phyloP scores from a whole-genome alignment of 768 basidiomycete species.

The Dioszegia hungarica region DNA sequence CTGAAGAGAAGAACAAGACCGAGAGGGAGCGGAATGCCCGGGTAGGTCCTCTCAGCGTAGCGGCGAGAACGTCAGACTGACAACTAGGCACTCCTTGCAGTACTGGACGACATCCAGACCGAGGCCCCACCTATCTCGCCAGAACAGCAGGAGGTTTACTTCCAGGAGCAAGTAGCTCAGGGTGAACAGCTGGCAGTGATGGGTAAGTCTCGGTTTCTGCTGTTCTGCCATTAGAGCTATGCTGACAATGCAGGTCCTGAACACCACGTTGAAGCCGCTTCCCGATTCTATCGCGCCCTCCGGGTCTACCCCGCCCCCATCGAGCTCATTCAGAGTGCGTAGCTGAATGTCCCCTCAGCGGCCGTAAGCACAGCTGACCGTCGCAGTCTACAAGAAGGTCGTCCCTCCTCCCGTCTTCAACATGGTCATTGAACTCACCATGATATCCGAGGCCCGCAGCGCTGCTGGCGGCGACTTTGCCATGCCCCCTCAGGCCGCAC shows the following conservation, averaged over 20 bases:
- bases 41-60: constrained; percentile 32
- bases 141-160: constrained; percentile 79
- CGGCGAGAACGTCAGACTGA: background rate
- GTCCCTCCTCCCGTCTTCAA: constrained; percentile 59
- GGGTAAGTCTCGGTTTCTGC: constrained; percentile 54
- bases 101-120: constrained; percentile 53
- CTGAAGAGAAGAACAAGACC: constrained; percentile 51
- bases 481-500: constrained; percentile 7
- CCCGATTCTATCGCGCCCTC: constrained; percentile 88
- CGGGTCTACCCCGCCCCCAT: constrained; percentile 90
- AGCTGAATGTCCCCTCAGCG: background rate
- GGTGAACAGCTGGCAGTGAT: constrained; percentile 76
- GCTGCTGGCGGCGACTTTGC: constrained; percentile 2
- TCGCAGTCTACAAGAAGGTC: constrained; percentile 74
- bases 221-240: background rate
- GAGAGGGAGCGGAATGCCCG: constrained; percentile 50
- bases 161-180: constrained; percentile 80
- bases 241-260: constrained; percentile 59
- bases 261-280: constrained; percentile 72
- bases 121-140: constrained; percentile 67
- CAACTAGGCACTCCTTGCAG: constrained; percentile 24
- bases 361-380: background rate
- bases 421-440: constrained; percentile 62
- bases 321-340: constrained; percentile 74
- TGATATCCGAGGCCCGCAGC: constrained; percentile 49